phyloP scores from a whole-genome alignment of 164 flowering plant species.

The Vitis rotundifolia region DNA sequence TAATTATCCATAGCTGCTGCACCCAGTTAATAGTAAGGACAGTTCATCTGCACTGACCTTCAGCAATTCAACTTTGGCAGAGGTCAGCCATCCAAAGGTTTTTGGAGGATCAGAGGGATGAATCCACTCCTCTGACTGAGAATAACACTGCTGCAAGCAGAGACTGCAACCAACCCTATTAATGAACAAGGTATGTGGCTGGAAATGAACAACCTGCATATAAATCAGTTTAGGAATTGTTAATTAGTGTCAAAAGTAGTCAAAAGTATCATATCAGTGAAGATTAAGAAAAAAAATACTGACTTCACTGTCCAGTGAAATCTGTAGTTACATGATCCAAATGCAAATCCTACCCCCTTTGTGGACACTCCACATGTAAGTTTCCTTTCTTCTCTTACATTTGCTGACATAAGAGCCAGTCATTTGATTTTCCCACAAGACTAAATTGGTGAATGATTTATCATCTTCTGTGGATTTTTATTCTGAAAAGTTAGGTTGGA shows the following conservation, averaged over 20 bases:
- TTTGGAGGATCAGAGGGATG: slow-evolving; percentile 87
- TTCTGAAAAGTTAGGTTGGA: too few relatives aligned
- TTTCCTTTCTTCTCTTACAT: not conserved
- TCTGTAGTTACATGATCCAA: not conserved
- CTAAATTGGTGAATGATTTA: too few relatives aligned
- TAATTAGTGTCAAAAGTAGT: not conserved
- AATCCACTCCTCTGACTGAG: slow-evolving; percentile 60
- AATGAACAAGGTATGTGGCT: slow-evolving; percentile 75
- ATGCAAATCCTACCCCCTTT: not conserved
- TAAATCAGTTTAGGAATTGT: slow-evolving; percentile 1
- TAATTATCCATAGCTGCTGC: not conserved
- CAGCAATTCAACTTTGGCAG: slow-evolving; percentile 66
- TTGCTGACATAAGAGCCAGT: not conserved
- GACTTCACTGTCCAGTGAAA: not conserved
- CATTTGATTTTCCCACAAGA: too few relatives aligned
- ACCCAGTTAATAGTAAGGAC: slow-evolving; percentile 1
- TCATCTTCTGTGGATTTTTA: too few relatives aligned
- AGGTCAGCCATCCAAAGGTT: slow-evolving; percentile 70
- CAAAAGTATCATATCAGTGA: too few relatives aligned
- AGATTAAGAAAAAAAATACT: too few relatives aligned
- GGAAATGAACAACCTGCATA: slow-evolving; percentile 89
- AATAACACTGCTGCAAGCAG: slow-evolving; percentile 77
- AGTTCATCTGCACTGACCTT: slow-evolving; percentile 49
- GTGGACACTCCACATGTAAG: not conserved
- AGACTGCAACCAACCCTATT: slow-evolving; percentile 73